These are phyloP conservation scores for Dioscorea cayenensis DNA, from an alignment of 116 monocot genomes.

Conservation along the genomic window DNA sequence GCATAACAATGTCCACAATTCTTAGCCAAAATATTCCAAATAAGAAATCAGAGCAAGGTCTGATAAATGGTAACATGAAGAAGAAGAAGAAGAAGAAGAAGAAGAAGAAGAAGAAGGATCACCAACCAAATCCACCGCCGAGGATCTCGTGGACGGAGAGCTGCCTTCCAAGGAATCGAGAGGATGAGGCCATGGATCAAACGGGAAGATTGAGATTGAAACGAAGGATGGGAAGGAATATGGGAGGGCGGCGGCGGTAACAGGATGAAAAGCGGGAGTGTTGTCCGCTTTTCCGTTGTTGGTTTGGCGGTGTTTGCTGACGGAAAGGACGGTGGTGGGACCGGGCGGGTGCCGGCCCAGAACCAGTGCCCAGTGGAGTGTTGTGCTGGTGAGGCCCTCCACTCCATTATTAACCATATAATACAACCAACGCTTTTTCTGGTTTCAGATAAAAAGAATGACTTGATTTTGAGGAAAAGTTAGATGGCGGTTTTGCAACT, in stretches of 20 bases:
- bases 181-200: not conserved
- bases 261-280: not conserved
- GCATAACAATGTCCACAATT: not conserved
- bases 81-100: too few relatives aligned
- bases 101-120: too few relatives aligned
- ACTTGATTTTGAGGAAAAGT: too few relatives aligned
- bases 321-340: not conserved
- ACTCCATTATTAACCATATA: too few relatives aligned
- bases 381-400: too few relatives aligned
- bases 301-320: not conserved
- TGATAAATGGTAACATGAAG: not conserved
- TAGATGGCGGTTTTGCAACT: too few relatives aligned
- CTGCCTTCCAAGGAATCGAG: conserved; percentile 11
- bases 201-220: not conserved
- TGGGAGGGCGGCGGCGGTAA: not conserved
- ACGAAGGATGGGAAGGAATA: not conserved
- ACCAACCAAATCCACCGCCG: conserved; percentile 29
- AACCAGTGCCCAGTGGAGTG: too few relatives aligned
- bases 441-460: too few relatives aligned
- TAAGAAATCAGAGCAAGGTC: not conserved
- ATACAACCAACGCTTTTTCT: too few relatives aligned
- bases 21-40: not conserved
- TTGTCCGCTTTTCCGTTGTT: not conserved
- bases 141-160: conserved; percentile 28
- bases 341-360: not conserved